Evolutionary conservation across 257 asterid species (phyloP), one percentile per base, ranked within the genome.

Genomic region (Ilex aquifolium): DNA sequence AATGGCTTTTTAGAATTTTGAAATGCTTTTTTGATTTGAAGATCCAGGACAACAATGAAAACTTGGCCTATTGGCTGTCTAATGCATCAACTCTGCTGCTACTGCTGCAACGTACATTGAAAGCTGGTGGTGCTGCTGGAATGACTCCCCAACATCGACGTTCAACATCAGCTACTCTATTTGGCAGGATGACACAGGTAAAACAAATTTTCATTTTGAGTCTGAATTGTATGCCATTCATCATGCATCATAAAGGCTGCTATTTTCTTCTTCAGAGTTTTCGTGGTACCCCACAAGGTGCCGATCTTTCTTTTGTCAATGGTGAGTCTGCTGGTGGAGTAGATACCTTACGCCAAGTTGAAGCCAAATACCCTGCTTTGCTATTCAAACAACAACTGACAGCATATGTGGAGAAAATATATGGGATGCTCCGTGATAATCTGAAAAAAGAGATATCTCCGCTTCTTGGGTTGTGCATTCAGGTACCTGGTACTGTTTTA

Each of bases 111-210:
- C 86, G 91, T 56, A 93, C 99, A 30, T 39, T 93, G 66, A 93
- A 93, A 85, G 99, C 97, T 68, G 96, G 96, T 60, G 95, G 88
- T 57, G 84, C 84, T 71, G 79, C 91, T 62, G 97, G 99, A 39
- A 67, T 85, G 1, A 77, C 92, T 59, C 91, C 97, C 63, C 91
- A 79, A 62, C 95, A 93, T 71, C 86, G 99, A 32, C 84, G 99
- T 51, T 62, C 90, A 51, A 80, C 96, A 59, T 89, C 97, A 29
- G 94, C 97, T 63, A 74, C 95, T 69, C 75, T 93, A 21, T 93
- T 93, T 68, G 97, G 99, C 80, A 93, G 97, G 77, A 93, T 93
- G 99, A 87, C 96, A 36, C 97, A 85, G 94, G 99, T 87, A 69
- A 75, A 73, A 66, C 10, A 72, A 57, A 49, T 36, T 27, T 31